These are phyloP conservation scores for Apiospora sp. DNA, from an alignment of 2,329 filamentous ascomycete species.

Conservation along the genomic window DNA sequence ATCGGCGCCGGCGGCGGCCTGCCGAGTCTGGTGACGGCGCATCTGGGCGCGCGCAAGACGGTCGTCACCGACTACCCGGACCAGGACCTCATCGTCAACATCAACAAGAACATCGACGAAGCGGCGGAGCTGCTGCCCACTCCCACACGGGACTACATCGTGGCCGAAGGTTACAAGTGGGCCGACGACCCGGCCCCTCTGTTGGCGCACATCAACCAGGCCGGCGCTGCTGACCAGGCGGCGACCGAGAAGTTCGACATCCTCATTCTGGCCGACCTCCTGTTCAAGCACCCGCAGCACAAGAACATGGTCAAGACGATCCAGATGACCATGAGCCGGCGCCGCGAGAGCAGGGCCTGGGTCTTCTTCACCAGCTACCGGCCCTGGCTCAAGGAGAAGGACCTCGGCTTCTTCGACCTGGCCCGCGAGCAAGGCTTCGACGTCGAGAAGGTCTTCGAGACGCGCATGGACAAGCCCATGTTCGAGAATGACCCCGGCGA, in stretches of 20 bases:
- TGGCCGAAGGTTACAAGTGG: slow-evolving; percentile 83
- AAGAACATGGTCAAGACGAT: slow-evolving; percentile 78
- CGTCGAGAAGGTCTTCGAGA: slow-evolving; percentile 83
- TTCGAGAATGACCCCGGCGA: slow-evolving; percentile 91
- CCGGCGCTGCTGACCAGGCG: slow-evolving; percentile 33
- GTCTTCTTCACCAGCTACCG: slow-evolving; percentile 96
- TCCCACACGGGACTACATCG: slow-evolving; percentile 45
- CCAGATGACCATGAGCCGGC: slow-evolving; percentile 67
- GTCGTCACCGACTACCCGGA: slow-evolving; percentile 93
- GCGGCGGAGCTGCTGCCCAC: slow-evolving; percentile 51
- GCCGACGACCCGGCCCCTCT: slow-evolving; percentile 70
- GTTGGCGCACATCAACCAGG: slow-evolving; percentile 59
- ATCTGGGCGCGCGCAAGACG: slow-evolving; percentile 73
- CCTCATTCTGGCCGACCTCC: slow-evolving; percentile 84
- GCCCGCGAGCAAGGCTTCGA: slow-evolving; percentile 74
- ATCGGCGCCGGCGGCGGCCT: slow-evolving; percentile 89
- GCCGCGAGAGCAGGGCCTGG: slow-evolving; percentile 68
- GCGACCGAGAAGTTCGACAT: slow-evolving; percentile 70
- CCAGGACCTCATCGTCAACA: slow-evolving; percentile 79
- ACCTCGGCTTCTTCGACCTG: slow-evolving; percentile 85
- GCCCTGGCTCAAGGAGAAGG: slow-evolving; percentile 87
- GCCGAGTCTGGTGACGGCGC: slow-evolving; percentile 79
- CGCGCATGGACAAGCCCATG: slow-evolving; percentile 83
- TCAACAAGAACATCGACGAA: slow-evolving; percentile 76
- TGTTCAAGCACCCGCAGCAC: slow-evolving; percentile 93